A percentile compares a stretch with the other conserved stretches of the same genome.
Conservation (phyloP, 164 flowering plant genomes). For the Dillenia suffruticosa region DNA sequence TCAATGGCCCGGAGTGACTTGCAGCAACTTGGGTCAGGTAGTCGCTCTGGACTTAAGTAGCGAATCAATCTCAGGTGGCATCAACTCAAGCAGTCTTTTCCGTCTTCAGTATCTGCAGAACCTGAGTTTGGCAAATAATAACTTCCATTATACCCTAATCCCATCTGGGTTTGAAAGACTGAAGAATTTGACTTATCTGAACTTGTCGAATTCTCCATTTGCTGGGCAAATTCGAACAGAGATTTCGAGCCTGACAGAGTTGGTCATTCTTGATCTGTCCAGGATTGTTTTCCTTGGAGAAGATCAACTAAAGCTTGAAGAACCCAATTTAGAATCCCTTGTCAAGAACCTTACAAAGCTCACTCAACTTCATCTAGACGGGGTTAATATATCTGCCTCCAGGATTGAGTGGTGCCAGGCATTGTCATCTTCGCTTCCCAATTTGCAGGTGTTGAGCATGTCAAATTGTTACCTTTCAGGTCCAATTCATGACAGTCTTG, state of each 20-base stretch:
- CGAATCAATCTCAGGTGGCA: slow-evolving; percentile 17
- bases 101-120: slow-evolving; percentile 24
- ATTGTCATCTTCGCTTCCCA: slow-evolving; percentile 34
- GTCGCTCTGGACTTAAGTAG: slow-evolving; percentile 23
- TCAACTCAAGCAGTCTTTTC: slow-evolving; percentile 26
- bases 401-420: slow-evolving; percentile 31
- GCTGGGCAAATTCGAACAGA: slow-evolving; percentile 37
- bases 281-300: neutral
- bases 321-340: slow-evolving; percentile 23
- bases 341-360: slow-evolving; percentile 25
- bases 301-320: slow-evolving; percentile 17
- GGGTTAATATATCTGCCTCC: slow-evolving; percentile 20
- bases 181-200: slow-evolving; percentile 27
- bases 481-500: slow-evolving; percentile 23
- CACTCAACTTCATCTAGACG: slow-evolving; percentile 26
- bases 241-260: slow-evolving; percentile 22
- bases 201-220: slow-evolving; percentile 44
- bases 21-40: slow-evolving; percentile 28
- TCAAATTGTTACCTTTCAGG: slow-evolving; percentile 27
- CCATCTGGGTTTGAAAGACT: slow-evolving; percentile 33
- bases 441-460: slow-evolving; percentile 35
- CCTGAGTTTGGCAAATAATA: slow-evolving; percentile 38
- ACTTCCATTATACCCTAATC: slow-evolving; percentile 20
- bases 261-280: slow-evolving; percentile 35
- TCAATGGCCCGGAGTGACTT: slow-evolving; percentile 31